Evolutionary conservation across 768 basidiomycete genomes (phyloP), one percentile per base, ranked within the genome.

Genomic region (Pleurotus sapidus): DNA sequence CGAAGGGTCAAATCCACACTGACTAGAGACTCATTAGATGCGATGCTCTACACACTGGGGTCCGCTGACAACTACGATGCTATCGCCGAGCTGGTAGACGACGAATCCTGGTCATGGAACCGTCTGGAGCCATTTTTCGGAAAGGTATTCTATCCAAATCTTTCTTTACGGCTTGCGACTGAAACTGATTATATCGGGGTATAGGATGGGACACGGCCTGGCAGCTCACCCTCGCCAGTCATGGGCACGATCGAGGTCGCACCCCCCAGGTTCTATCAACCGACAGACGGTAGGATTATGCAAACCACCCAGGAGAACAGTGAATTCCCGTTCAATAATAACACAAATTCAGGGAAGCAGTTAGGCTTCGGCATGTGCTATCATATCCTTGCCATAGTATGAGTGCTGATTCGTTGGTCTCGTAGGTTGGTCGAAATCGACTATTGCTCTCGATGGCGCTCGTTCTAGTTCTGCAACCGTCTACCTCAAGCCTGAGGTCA

Each of bases 271-370:
- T 70, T 49, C 53, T 39, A 47, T 14, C 60, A 56, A 3, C 38
- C 46, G 38, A 56, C 63, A 25, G 65, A 68, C 56, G 24, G 49
- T 7, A 60, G 62, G 1, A 64, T 70, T n/a, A 38, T 73, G 14
- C 46, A 62, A 42, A 65, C 70, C 2, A 61, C 68, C 2, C n/a
- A 59, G 9, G 58, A 69, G 39, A 45, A 62, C 1, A 40, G 56
- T 3, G 60, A 65, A 14, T 76, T 72, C 48, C 70, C 70, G 1
- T 74, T 65, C 61, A 72, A 70, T 45, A 12, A 61, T 17, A 74
- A 76, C 58, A 64, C 65, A 51, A 74, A 75, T 59, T 64, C 65
- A 11, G 75, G 75, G 1, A 55, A 59, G 20, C 61, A 62, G 3
- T 46, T 72, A 3, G 73, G 73, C 17, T 37, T 72, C 14, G 63